Conservation (phyloP, 768 basidiomycete genomes). For the Zangia roseola region DNA sequence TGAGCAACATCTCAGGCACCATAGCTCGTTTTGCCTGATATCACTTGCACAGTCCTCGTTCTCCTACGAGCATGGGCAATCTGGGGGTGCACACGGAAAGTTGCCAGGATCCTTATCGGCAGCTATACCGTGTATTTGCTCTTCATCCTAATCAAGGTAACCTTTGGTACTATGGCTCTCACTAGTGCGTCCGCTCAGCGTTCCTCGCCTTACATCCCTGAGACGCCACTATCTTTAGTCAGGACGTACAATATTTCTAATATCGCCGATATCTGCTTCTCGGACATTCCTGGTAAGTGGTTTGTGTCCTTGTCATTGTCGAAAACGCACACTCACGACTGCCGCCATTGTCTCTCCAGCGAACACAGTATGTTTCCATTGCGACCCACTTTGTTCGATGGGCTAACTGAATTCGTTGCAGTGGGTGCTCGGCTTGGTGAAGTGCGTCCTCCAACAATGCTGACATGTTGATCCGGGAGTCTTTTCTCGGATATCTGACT, state of each 20-base stretch:
- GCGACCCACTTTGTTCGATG: neutral
- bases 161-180: neutral
- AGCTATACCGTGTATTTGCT: slow-evolving; percentile 9
- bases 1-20: neutral
- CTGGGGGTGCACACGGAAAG: slow-evolving; percentile 8
- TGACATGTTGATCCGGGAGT: neutral
- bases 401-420: neutral
- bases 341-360: neutral
- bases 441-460: neutral
- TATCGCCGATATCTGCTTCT: neutral
- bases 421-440: slow-evolving; percentile 7
- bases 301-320: neutral
- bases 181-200: neutral
- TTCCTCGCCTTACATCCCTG: neutral
- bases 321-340: neutral
- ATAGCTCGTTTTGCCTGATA: neutral
- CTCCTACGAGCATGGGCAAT: slow-evolving; percentile 22
- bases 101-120: neutral
- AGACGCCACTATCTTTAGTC: neutral
- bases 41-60: slow-evolving; percentile 9
- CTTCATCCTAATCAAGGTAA: neutral
- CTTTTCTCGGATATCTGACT: neutral
- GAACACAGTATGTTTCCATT: neutral
- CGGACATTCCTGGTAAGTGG: slow-evolving; percentile 2
- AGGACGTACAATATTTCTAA: neutral